Conservation (phyloP, 2,329 filamentous ascomycete species). For the Ascochyta fabae region DNA sequence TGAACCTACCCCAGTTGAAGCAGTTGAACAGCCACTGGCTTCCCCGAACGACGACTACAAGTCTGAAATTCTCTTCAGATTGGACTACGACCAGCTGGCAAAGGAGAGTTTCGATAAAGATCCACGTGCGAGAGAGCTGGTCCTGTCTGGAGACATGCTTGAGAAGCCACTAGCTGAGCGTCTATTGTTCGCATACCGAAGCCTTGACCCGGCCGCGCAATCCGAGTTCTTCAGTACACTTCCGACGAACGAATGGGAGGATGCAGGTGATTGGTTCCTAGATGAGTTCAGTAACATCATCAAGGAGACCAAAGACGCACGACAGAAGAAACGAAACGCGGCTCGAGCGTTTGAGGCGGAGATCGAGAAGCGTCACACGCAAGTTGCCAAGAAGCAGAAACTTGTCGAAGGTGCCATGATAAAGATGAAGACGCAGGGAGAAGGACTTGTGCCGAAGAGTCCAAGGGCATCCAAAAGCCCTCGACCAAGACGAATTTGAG, state of each 20-base stretch:
- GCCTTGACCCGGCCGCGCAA: constrained; percentile 48
- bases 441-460: constrained; percentile 57
- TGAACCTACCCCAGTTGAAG: constrained; percentile 17
- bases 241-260: constrained; percentile 64
- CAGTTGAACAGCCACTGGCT: constrained; percentile 11
- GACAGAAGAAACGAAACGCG: constrained; percentile 61
- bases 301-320: constrained; percentile 58
- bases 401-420: constrained; percentile 58
- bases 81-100: constrained; percentile 57
- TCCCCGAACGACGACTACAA: constrained; percentile 54
- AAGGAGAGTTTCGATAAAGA: constrained; percentile 57
- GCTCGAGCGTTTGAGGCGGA: constrained; percentile 62
- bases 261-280: constrained; percentile 67
- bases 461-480: constrained; percentile 39
- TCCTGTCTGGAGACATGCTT: constrained; percentile 33
- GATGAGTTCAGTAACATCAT: constrained; percentile 61
- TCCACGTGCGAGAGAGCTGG: constrained; percentile 27
- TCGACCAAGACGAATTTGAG: constrained; percentile 16
- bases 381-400: constrained; percentile 57
- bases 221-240: constrained; percentile 60
- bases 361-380: constrained; percentile 60
- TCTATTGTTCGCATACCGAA: constrained; percentile 33
- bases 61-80: constrained; percentile 51
- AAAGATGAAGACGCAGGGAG: constrained; percentile 62
- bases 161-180: constrained; percentile 40